phyloP scores from a whole-genome alignment of 345 rosid species.

The Linum tenue region DNA sequence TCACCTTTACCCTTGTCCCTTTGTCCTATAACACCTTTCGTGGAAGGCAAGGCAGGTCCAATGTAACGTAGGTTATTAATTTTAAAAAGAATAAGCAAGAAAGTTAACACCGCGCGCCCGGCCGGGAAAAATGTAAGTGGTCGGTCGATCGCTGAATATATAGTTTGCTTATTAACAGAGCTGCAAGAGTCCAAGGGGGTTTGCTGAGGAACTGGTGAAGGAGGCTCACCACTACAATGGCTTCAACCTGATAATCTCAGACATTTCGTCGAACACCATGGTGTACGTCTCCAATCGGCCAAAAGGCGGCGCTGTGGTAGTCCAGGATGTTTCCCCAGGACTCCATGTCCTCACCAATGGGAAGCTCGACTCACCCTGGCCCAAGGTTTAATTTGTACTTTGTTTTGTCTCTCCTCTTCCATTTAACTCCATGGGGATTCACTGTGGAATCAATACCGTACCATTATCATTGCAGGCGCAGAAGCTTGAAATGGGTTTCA shows the following conservation, averaged over 20 bases:
- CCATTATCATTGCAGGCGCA: slow-evolving; percentile 44
- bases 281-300: slow-evolving; percentile 47
- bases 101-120: no score
- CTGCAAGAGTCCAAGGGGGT: slow-evolving; percentile 41
- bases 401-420: not conserved
- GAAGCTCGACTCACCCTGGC: slow-evolving; percentile 53
- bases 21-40: no score
- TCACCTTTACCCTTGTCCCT: no score
- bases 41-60: no score
- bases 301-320: slow-evolving; percentile 24
- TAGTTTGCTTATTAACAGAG: slow-evolving; percentile 34
- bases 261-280: slow-evolving; percentile 45
- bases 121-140: no score
- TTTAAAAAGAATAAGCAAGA: no score
- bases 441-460: not conserved
- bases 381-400: slow-evolving; percentile 28
- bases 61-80: no score
- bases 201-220: slow-evolving; percentile 39
- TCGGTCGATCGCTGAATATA: no score
- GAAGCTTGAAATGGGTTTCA: slow-evolving; percentile 32
- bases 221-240: slow-evolving; percentile 53
- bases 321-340: slow-evolving; percentile 54
- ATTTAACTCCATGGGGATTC: not conserved
- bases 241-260: slow-evolving; percentile 52
- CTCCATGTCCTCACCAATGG: slow-evolving; percentile 55